These are phyloP conservation scores for Orbilia ellipsospora DNA, from an alignment of 2,329 filamentous ascomycete genomes.

Conservation along the genomic window DNA sequence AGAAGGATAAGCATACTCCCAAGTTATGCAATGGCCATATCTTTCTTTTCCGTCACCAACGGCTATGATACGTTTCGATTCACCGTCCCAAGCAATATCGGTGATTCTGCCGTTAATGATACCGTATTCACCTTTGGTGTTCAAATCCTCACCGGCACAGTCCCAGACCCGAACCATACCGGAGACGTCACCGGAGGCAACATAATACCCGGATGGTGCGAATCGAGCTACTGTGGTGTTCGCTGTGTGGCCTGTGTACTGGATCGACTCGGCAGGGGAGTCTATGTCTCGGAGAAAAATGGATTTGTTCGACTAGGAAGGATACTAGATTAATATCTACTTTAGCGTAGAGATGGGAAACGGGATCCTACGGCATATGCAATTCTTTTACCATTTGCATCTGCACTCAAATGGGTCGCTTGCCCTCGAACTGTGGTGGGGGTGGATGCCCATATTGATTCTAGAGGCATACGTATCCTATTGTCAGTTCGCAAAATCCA, in stretches of 20 bases:
- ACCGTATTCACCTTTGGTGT: conserved; percentile 91
- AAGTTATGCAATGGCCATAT: conserved; percentile 51
- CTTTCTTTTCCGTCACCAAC: conserved; percentile 94
- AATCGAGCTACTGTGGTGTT: conserved; percentile 93
- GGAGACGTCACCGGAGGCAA: conserved; percentile 88
- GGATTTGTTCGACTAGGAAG: conserved; percentile 84
- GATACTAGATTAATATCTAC: conserved; percentile 17
- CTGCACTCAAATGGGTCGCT: conserved; percentile 86
- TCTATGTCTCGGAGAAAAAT: conserved; percentile 96
- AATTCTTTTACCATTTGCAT: conserved; percentile 89
- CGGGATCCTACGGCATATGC: conserved; percentile 80
- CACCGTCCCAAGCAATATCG: conserved; percentile 96
- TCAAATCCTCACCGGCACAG: conserved; percentile 76
- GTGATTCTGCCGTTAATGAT: conserved; percentile 96
- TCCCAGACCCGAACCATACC: conserved; percentile 94
- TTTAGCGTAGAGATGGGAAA: background rate
- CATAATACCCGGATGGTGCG: conserved; percentile 91
- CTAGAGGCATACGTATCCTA: conserved; percentile 61
- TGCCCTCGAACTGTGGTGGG: conserved; percentile 86
- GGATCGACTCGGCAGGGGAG: conserved; percentile 81
- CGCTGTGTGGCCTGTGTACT: conserved; percentile 91
- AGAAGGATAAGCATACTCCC: conserved; percentile 45
- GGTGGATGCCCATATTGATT: conserved; percentile 82
- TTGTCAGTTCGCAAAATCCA: no score
- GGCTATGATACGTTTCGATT: conserved; percentile 94